Percentiles rank a stretch among this genome's conserved stretches.
Evolutionary conservation across 441 rosid species (phyloP).

Genomic region (Euphorbia schlechtendalii): DNA sequence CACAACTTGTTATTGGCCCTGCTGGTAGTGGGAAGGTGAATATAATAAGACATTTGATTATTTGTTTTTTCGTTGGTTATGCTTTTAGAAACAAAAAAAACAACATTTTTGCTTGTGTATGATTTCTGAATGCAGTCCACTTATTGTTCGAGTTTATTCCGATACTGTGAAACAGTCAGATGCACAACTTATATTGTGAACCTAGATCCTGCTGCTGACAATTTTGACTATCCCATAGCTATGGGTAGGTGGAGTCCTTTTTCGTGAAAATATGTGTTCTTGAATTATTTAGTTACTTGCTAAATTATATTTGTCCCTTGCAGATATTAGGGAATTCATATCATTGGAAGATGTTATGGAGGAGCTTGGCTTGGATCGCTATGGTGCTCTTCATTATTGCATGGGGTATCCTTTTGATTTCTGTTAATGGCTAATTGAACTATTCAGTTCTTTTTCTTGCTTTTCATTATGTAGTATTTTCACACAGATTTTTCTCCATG

Average conservation of each 20-base stretch:
- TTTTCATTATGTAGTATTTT: not conserved
- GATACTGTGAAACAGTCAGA: conserved; percentile 55
- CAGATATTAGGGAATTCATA: conserved; percentile 81
- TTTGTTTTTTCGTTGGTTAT: not conserved
- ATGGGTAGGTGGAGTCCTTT: conserved; percentile 42
- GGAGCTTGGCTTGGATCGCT: too few species aligned
- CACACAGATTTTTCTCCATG: too few species aligned
- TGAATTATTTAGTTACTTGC: conserved; percentile 7
- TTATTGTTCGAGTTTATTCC: conserved; percentile 69
- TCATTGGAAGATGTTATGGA: conserved; percentile 92
- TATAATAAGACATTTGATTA: not conserved
- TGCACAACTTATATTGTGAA: conserved; percentile 65
- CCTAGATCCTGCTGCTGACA: conserved; percentile 91
- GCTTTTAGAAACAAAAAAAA: not conserved
- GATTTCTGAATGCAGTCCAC: conserved; percentile 50
- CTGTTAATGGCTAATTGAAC: not conserved
- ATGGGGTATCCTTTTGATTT: conserved; percentile 84
- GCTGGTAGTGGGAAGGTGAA: conserved; percentile 83
- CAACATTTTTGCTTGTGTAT: not conserved
- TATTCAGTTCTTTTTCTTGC: not conserved
- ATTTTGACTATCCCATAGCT: conserved; percentile 80
- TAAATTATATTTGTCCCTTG: conserved; percentile 15
- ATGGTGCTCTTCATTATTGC: conserved; percentile 75
- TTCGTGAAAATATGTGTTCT: not conserved
- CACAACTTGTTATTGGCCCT: conserved; percentile 77